A percentile compares a stretch with the other conserved stretches of the same genome.
phyloP scores from a whole-genome alignment of 176 grass and related monocot species.

The Musa itinerans region DNA sequence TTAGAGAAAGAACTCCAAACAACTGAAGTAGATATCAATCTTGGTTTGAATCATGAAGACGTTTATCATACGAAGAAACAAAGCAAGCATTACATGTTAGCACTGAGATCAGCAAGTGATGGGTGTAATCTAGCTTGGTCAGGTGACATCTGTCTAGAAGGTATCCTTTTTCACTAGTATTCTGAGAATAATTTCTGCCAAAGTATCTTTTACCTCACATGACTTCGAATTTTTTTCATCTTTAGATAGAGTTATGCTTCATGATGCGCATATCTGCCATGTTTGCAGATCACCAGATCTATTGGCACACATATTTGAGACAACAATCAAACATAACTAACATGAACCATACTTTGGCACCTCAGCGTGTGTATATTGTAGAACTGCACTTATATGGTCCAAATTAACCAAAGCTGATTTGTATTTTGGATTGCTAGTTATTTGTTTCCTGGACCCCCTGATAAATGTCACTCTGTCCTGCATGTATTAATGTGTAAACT shows the following conservation, averaged over 20 bases:
- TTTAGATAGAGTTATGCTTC: neutral
- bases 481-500: too few relatives aligned
- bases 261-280: neutral
- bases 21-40: conserved; percentile 32
- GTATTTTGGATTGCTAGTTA: too few relatives aligned
- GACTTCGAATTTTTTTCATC: neutral
- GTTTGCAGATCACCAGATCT: neutral
- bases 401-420: too few relatives aligned
- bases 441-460: too few relatives aligned
- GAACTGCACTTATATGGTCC: too few relatives aligned
- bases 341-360: neutral
- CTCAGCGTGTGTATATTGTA: too few relatives aligned
- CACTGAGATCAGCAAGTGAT: conserved; percentile 53
- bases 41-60: conserved; percentile 15
- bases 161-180: conserved; percentile 22
- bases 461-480: too few relatives aligned
- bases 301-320: neutral
- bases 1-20: conserved; percentile 73
- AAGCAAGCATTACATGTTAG: conserved; percentile 62
- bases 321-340: neutral
- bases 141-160: conserved; percentile 90
- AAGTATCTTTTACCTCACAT: too few relatives aligned
- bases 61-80: conserved; percentile 23
- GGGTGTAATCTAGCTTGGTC: conserved; percentile 67
- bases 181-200: neutral